Base-by-base conservation (phyloP, 495 filamentous ascomycete genomes). In the Hyphodiscus hymeniophilus region DNA sequence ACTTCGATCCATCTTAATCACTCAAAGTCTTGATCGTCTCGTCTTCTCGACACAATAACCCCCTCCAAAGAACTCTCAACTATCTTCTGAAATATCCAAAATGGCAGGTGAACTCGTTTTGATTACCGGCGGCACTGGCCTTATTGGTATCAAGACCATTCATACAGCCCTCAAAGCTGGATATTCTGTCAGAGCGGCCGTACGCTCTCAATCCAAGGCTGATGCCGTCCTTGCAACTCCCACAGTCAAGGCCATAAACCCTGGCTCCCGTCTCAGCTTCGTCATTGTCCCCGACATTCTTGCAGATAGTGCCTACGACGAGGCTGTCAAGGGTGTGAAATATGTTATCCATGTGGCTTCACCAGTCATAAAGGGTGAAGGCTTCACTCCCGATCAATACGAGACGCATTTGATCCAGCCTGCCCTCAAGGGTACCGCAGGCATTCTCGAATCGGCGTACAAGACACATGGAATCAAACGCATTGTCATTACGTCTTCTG, bases 271-370 rank as follows among this genome's bases (percentile, higher is more conserved):
- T 4, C 63, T 72, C 22, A 50, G 50, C 21, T 70, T 71, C 41
- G 43, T 55, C 34, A 55, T 72, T 16, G 64, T 80, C 1, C 68
- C 74, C 24, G 72, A 77, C 50, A 66, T 77, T 35, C 46, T 65
- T 1, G 58, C 54, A 1, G 50, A 63, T 0, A 64, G 62, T 7
- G 70, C 70, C 11, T 77, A 70, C 52, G 64, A 73, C 43, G 44
- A 65, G 17, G 71, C 68, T 8, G 62, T 74, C 20, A 58, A 70
- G 31, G 72, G 61, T 28, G 70, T 67, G 0, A 68, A 63, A 20
- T 68, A 68, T 48, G 62, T 76, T 45, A 66, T 79, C 47, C 76
- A 80, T 52, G 55, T 73, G 23, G 75, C 76, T 1, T 73, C 72
- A 33, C 74, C 76, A 1, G 67, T 41, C 30, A 40, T 48, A 1